Base-by-base conservation (phyloP, 345 rosid species). In the Citrus reticulata region DNA sequence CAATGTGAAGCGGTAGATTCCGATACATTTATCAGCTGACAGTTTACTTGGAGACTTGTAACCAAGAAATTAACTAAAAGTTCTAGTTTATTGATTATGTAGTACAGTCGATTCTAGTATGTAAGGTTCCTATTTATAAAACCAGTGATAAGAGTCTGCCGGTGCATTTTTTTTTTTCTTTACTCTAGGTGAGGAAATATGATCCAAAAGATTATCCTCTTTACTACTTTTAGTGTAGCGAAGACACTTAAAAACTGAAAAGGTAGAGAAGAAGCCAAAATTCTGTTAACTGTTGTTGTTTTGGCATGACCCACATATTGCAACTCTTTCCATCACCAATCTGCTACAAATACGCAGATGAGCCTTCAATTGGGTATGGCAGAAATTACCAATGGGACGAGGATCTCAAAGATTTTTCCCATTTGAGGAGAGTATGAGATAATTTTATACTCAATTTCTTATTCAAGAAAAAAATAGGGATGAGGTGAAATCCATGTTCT, bases 391-490 rank as follows among this genome's bases (percentile, higher is more conserved):
- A 34, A 0, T 4, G 35, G 6, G 35, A 34, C 1, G 0, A 35
- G 9, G 1, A 0, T 4, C 40, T 37, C 40, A 0, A 0, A 37
- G 0, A 7, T 7, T 2, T 39, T 39, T 9, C 2, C 2, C 2
- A 8, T 9, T 39, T 39, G 10, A 8, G 8, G 42, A 39, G 42
- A 0, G 3, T 8, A 39, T 0, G 42, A 0, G 42, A 9, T 8
- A 9, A 39, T 7, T 39, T 39, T 39, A 7, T 39, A 39, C 2
- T 8, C 0, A 8, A 39, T 8, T 39, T 39, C 2, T 39, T 39
- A 39, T 39, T 39, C 2, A 0, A 0, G 0, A 8, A 39, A 39
- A 9, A 0, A 0, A 39, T 0, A 39, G 0, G 0, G 10, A 39
- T 9, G 42, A 9, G 2, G 0, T 39, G 10, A 7, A 39, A 39